Evolutionary conservation across 805 yeast species (phyloP).

Genomic region (Phaffomyces opuntiae): DNA sequence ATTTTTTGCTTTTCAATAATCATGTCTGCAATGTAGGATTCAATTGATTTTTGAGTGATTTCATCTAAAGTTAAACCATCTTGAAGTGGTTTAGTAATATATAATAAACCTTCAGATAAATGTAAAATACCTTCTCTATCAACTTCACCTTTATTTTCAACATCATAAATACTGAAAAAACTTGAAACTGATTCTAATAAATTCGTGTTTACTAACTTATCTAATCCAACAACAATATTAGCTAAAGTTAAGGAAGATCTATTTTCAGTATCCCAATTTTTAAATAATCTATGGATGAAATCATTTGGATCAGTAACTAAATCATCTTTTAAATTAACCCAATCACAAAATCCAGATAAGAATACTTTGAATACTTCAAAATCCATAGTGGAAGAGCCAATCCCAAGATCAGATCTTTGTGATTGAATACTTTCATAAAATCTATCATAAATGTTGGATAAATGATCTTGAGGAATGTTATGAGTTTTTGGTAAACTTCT

Average conservation of each 20-base stretch:
- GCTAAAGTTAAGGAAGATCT: slow-evolving; percentile 55
- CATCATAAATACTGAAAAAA: slow-evolving; percentile 72
- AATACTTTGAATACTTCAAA: slow-evolving; percentile 65
- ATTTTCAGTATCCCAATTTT: slow-evolving; percentile 57
- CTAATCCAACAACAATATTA: slow-evolving; percentile 68
- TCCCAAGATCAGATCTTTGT: slow-evolving; percentile 46
- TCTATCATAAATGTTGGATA: slow-evolving; percentile 76
- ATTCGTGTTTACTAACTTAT: slow-evolving; percentile 61
- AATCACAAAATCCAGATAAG: slow-evolving; percentile 73
- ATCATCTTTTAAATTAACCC: slow-evolving; percentile 45
- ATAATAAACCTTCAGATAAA: slow-evolving; percentile 81
- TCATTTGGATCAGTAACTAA: slow-evolving; percentile 32
- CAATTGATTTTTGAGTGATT: slow-evolving; percentile 56
- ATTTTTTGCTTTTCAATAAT: slow-evolving; percentile 30
- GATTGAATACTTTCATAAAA: slow-evolving; percentile 72
- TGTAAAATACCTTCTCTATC: slow-evolving; percentile 74
- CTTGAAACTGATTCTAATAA: slow-evolving; percentile 72
- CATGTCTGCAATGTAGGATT: slow-evolving; percentile 59
- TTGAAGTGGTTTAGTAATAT: slow-evolving; percentile 80
- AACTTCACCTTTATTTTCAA: slow-evolving; percentile 49
- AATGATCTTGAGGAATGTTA: slow-evolving; percentile 47
- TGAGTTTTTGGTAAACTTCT: slow-evolving; percentile 75
- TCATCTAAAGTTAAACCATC: slow-evolving; percentile 61
- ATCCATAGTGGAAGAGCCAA: slow-evolving; percentile 63
- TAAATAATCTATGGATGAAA: slow-evolving; percentile 59